Evolutionary conservation across 2,329 filamentous ascomycete genomes (phyloP).

Genomic region (Berkeleyomyces basicola): DNA sequence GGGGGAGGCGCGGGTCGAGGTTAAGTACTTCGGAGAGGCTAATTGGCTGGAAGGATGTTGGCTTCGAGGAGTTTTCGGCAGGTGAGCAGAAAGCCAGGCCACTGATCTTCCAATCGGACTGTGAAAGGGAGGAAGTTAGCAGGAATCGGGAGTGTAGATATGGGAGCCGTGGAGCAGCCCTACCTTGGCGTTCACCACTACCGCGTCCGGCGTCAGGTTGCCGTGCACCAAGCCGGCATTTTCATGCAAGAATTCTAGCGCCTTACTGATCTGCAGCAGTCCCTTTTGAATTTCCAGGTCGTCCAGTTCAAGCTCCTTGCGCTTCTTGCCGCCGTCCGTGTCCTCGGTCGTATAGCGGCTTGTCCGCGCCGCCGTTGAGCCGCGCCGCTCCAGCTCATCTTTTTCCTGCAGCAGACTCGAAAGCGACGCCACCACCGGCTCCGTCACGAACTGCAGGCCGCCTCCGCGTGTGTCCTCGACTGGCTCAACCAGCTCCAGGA

Average conservation of each 20-base stretch:
- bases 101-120: slow-evolving; percentile 97
- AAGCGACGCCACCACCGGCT: slow-evolving; percentile 78
- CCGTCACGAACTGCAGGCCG: slow-evolving; percentile 88
- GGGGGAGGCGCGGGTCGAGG: slow-evolving; percentile 67
- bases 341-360: slow-evolving; percentile 73
- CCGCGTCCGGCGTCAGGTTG: slow-evolving; percentile 83
- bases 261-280: slow-evolving; percentile 79
- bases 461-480: slow-evolving; percentile 87
- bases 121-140: slow-evolving; percentile 13
- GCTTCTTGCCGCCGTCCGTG: slow-evolving; percentile 51
- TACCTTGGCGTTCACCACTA: slow-evolving; percentile 87
- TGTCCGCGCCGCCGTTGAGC: slow-evolving; percentile 42
- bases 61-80: slow-evolving; percentile 55
- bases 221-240: slow-evolving; percentile 87
- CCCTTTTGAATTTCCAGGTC: slow-evolving; percentile 97
- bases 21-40: slow-evolving; percentile 72
- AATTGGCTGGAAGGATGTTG: slow-evolving; percentile 62
- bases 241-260: slow-evolving; percentile 87
- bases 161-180: slow-evolving; percentile 17
- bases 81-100: slow-evolving; percentile 83
- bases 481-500: slow-evolving; percentile 84
- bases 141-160: background rate
- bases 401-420: slow-evolving; percentile 70
- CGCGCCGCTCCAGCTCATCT: slow-evolving; percentile 61
- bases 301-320: slow-evolving; percentile 81